phyloP scores from a whole-genome alignment of 1,139 yeast species.

The Lodderomyces elongisporus region DNA sequence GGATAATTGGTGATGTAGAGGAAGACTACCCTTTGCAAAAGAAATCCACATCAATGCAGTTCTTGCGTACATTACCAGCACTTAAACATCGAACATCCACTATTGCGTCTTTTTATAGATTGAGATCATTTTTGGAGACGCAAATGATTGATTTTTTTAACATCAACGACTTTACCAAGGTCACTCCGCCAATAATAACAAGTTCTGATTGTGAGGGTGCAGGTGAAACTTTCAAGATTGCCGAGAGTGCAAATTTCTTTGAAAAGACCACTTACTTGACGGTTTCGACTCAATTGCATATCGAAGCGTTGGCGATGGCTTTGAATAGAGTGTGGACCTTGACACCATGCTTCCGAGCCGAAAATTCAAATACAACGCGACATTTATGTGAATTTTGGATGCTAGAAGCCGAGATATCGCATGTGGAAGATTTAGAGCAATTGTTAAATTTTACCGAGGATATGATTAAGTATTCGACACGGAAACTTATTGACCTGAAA shows the following conservation, averaged over 20 bases:
- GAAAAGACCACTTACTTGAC: slow-evolving; percentile 68
- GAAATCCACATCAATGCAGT: slow-evolving; percentile 62
- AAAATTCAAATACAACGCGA: slow-evolving; percentile 81
- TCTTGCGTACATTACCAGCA: slow-evolving; percentile 64
- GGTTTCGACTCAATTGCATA: slow-evolving; percentile 87
- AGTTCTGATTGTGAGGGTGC: slow-evolving; percentile 97
- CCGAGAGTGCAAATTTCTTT: slow-evolving; percentile 44
- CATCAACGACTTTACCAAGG: slow-evolving; percentile 55
- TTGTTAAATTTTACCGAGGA: slow-evolving; percentile 63
- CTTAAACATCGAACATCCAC: slow-evolving; percentile 70
- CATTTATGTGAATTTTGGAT: slow-evolving; percentile 97
- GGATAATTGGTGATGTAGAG: slow-evolving; percentile 50
- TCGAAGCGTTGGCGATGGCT: slow-evolving; percentile 76
- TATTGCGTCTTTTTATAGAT: slow-evolving; percentile 61
- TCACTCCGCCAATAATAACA: slow-evolving; percentile 81
- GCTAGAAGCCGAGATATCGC: slow-evolving; percentile 88
- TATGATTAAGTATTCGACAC: slow-evolving; percentile 58
- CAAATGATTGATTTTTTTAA: slow-evolving; percentile 53
- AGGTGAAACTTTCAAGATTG: slow-evolving; percentile 75
- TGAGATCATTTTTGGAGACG: slow-evolving; percentile 64
- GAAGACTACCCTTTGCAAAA: slow-evolving; percentile 79
- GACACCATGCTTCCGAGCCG: slow-evolving; percentile 93
- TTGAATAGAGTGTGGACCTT: slow-evolving; percentile 82
- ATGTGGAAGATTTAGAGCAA: slow-evolving; percentile 52
- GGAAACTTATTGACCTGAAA: slow-evolving; percentile 19